Base-by-base conservation (phyloP, 1,284 basidiomycete genomes). In the Puccinia horiana region DNA sequence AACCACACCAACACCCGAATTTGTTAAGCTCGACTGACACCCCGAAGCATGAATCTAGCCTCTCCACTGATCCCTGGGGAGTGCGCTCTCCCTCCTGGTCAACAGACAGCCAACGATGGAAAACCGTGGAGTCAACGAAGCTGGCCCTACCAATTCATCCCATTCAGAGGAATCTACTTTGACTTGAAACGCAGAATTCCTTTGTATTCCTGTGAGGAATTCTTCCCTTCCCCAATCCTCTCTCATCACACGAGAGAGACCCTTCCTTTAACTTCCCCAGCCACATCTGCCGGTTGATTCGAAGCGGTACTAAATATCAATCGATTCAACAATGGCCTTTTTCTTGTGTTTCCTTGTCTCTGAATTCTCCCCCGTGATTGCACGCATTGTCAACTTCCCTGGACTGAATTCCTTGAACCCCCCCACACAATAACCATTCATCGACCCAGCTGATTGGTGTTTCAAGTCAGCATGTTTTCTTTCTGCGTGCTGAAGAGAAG, bases 131-230 rank as follows among this genome's bases (percentile, higher is more conserved):
- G 84, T 6, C 84, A 86, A 74, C 83, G 86, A 9, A 84, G 84
- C 5, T 85, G 85, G 85, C 75, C 78, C 1, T 86, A 87, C 82
- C 81, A 87, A 75, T 81, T 87, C 14, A 82, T 76, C 11, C 87
- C 92, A 12, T 92, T 92, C 32, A 86, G 88, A 8, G 96, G 96
- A 9, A 95, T 98, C 85, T 85, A 89, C 52, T 89, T 90, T 65
- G 95, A 98, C 87, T 88, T 97, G n/a, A 89, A 88, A 72, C 89
- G 92, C 14, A 90, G 95, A 63, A 88, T 90, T 5, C 95, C 95
- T 0, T 96, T 91, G 88, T 97, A 96, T 58, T 29, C 65, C 23
- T 56, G 69, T 81, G 49, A 63, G 54, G 23, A 35, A 52, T 67
- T 47, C 32, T 29, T 52, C 76, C 16, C 29, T n/a, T 47, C 23